These are phyloP conservation scores for Colletotrichum caudatum DNA, from an alignment of 2,329 filamentous ascomycete genomes.

Conservation along the genomic window DNA sequence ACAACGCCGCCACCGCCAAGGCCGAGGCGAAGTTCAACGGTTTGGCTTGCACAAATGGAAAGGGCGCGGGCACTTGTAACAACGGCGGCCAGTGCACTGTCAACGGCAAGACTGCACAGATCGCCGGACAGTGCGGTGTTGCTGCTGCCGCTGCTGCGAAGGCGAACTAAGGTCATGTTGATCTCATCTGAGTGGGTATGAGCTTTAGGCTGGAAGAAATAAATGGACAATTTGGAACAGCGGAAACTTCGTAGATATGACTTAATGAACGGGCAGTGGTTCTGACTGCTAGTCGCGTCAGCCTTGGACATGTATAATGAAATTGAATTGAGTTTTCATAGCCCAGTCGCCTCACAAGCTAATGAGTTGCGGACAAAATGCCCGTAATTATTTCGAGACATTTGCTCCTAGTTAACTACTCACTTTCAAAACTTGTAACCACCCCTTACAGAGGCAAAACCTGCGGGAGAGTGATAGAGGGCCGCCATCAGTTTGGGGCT, in stretches of 20 bases:
- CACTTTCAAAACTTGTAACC: background rate
- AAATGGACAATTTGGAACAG: background rate
- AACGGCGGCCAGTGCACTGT: constrained; percentile 28
- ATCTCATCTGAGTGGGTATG: background rate
- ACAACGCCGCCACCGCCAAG: background rate
- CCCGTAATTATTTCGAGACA: background rate
- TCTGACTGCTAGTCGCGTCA: background rate
- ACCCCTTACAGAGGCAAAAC: background rate
- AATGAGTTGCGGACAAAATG: background rate
- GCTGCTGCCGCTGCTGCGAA: background rate
- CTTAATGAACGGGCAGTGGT: background rate
- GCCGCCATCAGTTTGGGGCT: background rate
- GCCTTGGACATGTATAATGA: background rate
- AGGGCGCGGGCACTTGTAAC: constrained; percentile 35
- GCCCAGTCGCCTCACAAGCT: background rate
- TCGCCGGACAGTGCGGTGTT: constrained; percentile 36
- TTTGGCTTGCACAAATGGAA: constrained; percentile 35
- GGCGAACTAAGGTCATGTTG: background rate
- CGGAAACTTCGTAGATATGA: background rate
- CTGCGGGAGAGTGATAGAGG: background rate
- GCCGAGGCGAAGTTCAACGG: constrained; percentile 21
- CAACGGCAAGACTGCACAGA: constrained; percentile 35
- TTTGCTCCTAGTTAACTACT: background rate
- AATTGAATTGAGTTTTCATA: background rate
- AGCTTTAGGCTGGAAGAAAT: background rate